These are phyloP conservation scores for Fusarium dimerum DNA, from an alignment of 2,329 filamentous ascomycete genomes.

Conservation along the genomic window DNA sequence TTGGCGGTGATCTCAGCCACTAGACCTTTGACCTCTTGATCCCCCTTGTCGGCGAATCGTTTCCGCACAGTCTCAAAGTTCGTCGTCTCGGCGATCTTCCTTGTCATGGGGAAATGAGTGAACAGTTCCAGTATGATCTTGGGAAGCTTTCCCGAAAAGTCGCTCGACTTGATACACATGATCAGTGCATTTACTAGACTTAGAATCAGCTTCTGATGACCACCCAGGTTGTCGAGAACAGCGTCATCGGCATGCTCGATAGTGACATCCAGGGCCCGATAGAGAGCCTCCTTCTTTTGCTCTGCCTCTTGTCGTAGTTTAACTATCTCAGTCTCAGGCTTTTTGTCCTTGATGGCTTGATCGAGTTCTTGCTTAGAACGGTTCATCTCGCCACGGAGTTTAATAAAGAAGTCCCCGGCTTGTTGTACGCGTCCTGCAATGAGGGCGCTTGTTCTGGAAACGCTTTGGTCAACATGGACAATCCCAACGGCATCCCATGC, in stretches of 20 bases:
- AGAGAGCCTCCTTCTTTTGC: constrained; percentile 50
- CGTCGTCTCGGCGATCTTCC: constrained; percentile 61
- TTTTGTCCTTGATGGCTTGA: constrained; percentile 44
- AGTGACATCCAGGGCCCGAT: constrained; percentile 53
- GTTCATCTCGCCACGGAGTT: constrained; percentile 49
- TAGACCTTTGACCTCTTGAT: constrained; percentile 62
- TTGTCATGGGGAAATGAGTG: constrained; percentile 62
- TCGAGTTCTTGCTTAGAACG: constrained; percentile 47
- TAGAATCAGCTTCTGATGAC: constrained; percentile 57
- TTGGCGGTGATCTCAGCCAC: constrained; percentile 58
- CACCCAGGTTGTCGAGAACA: constrained; percentile 59
- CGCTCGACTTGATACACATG: constrained; percentile 52
- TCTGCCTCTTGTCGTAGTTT: constrained; percentile 44
- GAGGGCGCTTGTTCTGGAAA: constrained; percentile 38
- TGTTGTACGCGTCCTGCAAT: constrained; percentile 52
- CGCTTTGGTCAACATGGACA: constrained; percentile 46
- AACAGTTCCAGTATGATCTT: constrained; percentile 61
- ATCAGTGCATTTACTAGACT: constrained; percentile 56
- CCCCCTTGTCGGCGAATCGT: constrained; percentile 64
- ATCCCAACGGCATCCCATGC: constrained; percentile 56
- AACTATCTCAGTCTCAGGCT: constrained; percentile 36
- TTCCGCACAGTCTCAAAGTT: constrained; percentile 67
- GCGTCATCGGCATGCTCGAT: constrained; percentile 55
- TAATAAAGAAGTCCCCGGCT: constrained; percentile 52
- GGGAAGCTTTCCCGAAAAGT: constrained; percentile 55